Percentiles rank a stretch among this genome's conserved stretches.
Conservation (phyloP, 2,329 filamentous ascomycete genomes). For the Nemania sp. region DNA sequence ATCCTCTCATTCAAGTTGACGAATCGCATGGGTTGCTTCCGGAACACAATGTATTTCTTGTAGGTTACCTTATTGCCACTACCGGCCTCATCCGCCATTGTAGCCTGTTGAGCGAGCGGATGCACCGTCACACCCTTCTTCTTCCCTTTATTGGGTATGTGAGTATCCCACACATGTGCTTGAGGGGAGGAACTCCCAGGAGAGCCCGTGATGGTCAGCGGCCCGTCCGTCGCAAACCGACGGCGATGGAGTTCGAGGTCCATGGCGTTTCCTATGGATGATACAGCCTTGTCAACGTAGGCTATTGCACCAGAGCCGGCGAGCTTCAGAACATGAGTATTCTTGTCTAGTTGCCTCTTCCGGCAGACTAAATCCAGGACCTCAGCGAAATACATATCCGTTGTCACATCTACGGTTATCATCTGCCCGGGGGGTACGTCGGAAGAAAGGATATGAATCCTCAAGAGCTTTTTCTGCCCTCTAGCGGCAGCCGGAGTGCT, state of each 20-base stretch:
- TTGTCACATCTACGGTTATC: slow-evolving; percentile 75
- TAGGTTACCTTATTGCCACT: slow-evolving; percentile 58
- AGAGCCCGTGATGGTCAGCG: slow-evolving; percentile 68
- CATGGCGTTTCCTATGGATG: slow-evolving; percentile 74
- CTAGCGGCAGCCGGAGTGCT: slow-evolving; percentile 52
- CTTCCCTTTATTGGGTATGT: slow-evolving; percentile 54
- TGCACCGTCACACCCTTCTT: slow-evolving; percentile 62
- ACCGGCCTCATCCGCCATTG: slow-evolving; percentile 63
- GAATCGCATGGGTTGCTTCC: slow-evolving; percentile 82
- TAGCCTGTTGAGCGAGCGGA: slow-evolving; percentile 67
- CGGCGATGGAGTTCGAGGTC: slow-evolving; percentile 77
- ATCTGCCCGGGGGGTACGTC: slow-evolving; percentile 74
- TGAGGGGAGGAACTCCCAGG: slow-evolving; percentile 74
- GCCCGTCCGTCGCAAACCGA: slow-evolving; percentile 75
- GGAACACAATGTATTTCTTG: slow-evolving; percentile 79
- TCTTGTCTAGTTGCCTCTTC: slow-evolving; percentile 78
- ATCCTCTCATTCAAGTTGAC: slow-evolving; percentile 76
- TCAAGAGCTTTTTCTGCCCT: slow-evolving; percentile 71
- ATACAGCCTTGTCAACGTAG: slow-evolving; percentile 76
- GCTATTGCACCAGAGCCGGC: slow-evolving; percentile 75
- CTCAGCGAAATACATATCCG: slow-evolving; percentile 82
- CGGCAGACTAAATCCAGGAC: slow-evolving; percentile 78
- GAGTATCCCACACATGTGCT: slow-evolving; percentile 57
- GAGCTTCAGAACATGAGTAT: slow-evolving; percentile 77
- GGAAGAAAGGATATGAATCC: slow-evolving; percentile 71